A percentile compares a stretch with the other conserved stretches of the same genome.
Evolutionary conservation across 1,284 basidiomycete species (phyloP).

Genomic region (Hemileia vastatrix): DNA sequence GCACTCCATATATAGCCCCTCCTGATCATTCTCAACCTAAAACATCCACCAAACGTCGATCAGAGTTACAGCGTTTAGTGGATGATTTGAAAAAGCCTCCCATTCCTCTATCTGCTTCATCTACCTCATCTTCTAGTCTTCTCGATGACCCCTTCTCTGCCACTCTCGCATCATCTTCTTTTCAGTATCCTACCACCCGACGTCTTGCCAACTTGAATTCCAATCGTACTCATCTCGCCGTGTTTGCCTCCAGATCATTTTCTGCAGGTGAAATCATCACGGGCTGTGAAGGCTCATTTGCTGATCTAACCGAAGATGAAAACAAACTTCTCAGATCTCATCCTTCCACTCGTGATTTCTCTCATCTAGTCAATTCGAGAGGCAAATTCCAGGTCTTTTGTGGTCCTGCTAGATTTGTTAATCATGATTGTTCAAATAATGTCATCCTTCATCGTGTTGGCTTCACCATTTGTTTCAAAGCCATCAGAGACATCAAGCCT

Average conservation of each 20-base stretch:
- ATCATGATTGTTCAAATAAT: constrained; percentile 20
- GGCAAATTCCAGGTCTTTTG: constrained; percentile 23
- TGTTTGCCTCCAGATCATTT: constrained; percentile 8
- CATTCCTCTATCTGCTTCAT: not conserved
- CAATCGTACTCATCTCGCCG: constrained; percentile 15
- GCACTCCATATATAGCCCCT: not conserved
- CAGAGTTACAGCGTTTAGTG: too few species aligned
- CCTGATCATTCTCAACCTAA: too few species aligned
- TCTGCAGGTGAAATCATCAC: constrained; percentile 9
- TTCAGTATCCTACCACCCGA: not conserved
- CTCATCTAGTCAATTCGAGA: constrained; percentile 18
- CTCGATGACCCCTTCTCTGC: not conserved
- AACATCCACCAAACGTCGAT: too few species aligned
- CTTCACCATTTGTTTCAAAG: constrained; percentile 23
- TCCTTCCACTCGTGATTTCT: constrained; percentile 19
- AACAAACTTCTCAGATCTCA: constrained; percentile 6
- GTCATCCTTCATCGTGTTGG: constrained; percentile 11
- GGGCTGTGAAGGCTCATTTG: constrained; percentile 20
- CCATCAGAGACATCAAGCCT: constrained; percentile 31
- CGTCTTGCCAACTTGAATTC: too few species aligned
- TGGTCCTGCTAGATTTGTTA: constrained; percentile 15
- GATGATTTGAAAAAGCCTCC: too few species aligned
- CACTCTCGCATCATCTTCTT: not conserved
- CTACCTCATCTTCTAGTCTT: not conserved
- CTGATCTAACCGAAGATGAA: constrained; percentile 18